Percentiles rank a stretch among this genome's conserved stretches.
Conservation (phyloP, 2,329 filamentous ascomycete species). For the Mariannaea elegans region DNA sequence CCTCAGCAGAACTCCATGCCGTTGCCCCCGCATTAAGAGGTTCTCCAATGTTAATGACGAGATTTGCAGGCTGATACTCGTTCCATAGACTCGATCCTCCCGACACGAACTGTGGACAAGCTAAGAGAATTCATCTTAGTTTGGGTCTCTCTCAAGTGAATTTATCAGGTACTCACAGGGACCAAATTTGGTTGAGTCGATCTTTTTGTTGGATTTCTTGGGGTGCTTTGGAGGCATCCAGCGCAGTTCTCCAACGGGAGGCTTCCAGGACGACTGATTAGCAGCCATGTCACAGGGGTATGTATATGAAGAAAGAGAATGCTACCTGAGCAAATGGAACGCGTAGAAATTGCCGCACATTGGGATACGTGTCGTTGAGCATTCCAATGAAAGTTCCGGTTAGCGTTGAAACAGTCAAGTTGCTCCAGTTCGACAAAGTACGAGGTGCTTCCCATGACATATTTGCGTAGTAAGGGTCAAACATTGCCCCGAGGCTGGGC, state of each 20-base stretch:
- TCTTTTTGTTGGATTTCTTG: background rate
- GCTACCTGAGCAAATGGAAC: background rate
- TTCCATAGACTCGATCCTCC: background rate
- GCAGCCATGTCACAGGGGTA: too few relatives aligned
- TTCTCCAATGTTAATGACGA: background rate
- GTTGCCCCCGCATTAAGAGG: background rate
- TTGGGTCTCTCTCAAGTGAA: background rate
- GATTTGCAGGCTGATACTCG: background rate
- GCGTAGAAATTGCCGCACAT: background rate
- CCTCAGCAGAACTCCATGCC: conserved; percentile 34
- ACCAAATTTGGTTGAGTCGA: background rate
- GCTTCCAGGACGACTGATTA: too few relatives aligned
- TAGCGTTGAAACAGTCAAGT: background rate
- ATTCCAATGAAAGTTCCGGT: background rate
- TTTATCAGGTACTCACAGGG: too few relatives aligned
- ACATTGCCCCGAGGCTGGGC: too few relatives aligned
- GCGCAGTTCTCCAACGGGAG: background rate
- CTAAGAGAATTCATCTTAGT: background rate
- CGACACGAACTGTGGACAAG: background rate
- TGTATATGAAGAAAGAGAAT: too few relatives aligned
- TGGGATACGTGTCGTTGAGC: background rate
- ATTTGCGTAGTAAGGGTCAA: background rate
- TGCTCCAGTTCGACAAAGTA: background rate
- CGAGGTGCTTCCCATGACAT: background rate
- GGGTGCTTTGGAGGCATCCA: background rate